These are phyloP conservation scores for Sesbania bispinosa DNA, from an alignment of 306 rosid species.

Conservation along the genomic window DNA sequence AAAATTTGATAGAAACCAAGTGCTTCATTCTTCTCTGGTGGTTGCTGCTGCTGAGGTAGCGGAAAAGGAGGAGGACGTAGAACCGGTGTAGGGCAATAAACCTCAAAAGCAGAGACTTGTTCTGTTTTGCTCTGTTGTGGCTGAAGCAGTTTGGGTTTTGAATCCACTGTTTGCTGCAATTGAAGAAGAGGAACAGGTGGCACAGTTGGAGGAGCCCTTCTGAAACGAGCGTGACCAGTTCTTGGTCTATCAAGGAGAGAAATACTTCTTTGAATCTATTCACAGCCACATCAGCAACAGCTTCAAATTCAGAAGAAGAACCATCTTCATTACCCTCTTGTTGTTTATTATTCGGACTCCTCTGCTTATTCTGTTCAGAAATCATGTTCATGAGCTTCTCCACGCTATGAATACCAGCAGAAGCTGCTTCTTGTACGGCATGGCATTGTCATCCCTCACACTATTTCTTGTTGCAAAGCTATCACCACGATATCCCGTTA, in stretches of 20 bases:
- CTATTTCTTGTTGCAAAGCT: slow-evolving; percentile 5
- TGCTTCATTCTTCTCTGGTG: slow-evolving; percentile 32
- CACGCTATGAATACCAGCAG: slow-evolving; percentile 66
- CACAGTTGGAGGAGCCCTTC: slow-evolving; percentile 37
- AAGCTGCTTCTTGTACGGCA: slow-evolving; percentile 63
- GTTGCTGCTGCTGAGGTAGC: too few species aligned
- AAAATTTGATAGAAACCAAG: slow-evolving; percentile 26
- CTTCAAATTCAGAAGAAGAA: slow-evolving; percentile 31
- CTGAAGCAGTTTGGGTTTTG: neutral
- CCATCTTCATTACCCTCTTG: neutral
- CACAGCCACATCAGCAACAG: slow-evolving; percentile 57
- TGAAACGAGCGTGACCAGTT: slow-evolving; percentile 80
- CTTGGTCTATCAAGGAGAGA: slow-evolving; percentile 50
- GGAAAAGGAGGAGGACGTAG: slow-evolving; percentile 43
- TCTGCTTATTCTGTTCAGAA: slow-evolving; percentile 27
- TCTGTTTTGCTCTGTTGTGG: slow-evolving; percentile 16
- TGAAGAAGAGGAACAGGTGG: slow-evolving; percentile 13
- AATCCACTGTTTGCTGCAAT: neutral
- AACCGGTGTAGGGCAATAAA: slow-evolving; percentile 56
- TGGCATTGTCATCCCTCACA: slow-evolving; percentile 11
- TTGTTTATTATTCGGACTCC: too few species aligned
- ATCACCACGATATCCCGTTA: slow-evolving; percentile 30
- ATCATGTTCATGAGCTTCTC: slow-evolving; percentile 60
- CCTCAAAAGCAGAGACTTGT: slow-evolving; percentile 57
- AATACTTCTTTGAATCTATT: slow-evolving; percentile 65